Base-by-base conservation (phyloP, 352 stramenopile genomes). In the Phytophthora multivora region DNA sequence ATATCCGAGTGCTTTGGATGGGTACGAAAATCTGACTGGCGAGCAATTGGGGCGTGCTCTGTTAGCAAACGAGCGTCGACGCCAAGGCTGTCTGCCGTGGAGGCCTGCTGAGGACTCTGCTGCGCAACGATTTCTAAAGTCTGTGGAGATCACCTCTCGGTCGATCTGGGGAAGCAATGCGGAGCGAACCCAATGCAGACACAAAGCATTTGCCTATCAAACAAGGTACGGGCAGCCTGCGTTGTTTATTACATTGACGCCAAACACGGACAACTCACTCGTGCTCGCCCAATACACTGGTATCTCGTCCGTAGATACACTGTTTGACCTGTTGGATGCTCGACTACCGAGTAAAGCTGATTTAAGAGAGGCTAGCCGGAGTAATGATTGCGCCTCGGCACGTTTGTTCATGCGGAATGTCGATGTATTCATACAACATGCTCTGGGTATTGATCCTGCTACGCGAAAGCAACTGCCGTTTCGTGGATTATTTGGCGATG, bases 331-430 rank as follows among this genome's bases (percentile, higher is more conserved):
- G 1, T 15, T 54, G 10, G 54, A 35, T 1, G 54, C 54, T 9
- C 15, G 43, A 11, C 16, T 49, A 7, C 54, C 54, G 13, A 62
- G 8, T 16, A 53, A 62, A n/a, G n/a, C 35, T 8, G 33, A 62
- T 15, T 8, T 62, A 3, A 16, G 43, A 23, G 25, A 56, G 30
- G 45, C 43, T 6, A 63, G 25, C 5, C 3, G 18, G 36, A 31
- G 26, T 0, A 54, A 63, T 21, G 55, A 63, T 19, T 54, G 36
- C 28, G 55, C 45, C 0, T 63, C 55, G 8, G 43, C 45, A 8
- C 45, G 45, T 0, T 19, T 55, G 4, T 63, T 63, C 23, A 63
- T 55, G 33, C 25, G 55, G 25, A 45, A 63, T 1, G 46, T 63
- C 9, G 55, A 56, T 30, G 45, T 4, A 11, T 55, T 45, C 16